Conservation (phyloP, 305 asterid species). For the Striga hermonthica region DNA sequence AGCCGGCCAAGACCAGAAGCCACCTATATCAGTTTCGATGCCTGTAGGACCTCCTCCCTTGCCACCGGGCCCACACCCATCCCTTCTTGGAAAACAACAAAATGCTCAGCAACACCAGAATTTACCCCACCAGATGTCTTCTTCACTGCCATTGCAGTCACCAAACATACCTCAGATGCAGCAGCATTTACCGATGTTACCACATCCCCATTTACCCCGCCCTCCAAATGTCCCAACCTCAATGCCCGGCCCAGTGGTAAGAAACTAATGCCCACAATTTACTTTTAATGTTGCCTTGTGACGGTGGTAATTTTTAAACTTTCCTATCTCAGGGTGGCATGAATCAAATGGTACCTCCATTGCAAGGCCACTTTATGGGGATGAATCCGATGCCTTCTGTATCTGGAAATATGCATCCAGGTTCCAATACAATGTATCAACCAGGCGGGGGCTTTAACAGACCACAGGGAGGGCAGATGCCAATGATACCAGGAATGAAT, state of each 20-base stretch:
- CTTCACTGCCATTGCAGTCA: constrained; percentile 56
- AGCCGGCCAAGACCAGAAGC: constrained; percentile 74
- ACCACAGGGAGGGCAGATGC: constrained; percentile 80
- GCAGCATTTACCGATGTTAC: constrained; percentile 16
- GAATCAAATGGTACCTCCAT: constrained; percentile 79
- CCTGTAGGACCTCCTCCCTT: constrained; percentile 86
- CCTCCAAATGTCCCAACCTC: constrained; percentile 72
- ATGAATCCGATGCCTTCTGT: constrained; percentile 67
- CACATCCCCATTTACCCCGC: constrained; percentile 82
- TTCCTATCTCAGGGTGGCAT: constrained; percentile 57
- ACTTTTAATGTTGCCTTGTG: constrained; percentile 23
- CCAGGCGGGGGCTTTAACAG: constrained; percentile 82
- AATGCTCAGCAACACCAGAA: constrained; percentile 69
- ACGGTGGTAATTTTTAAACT: constrained; percentile 10
- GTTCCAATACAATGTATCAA: constrained; percentile 75
- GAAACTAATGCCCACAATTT: constrained; percentile 13
- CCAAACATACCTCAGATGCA: constrained; percentile 71
- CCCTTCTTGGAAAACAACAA: constrained; percentile 79
- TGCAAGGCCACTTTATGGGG: constrained; percentile 84
- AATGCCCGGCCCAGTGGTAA: constrained; percentile 78
- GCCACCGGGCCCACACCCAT: constrained; percentile 98
- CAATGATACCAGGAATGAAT: constrained; percentile 81
- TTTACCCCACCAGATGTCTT: constrained; percentile 55
- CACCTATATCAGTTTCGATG: constrained; percentile 46
- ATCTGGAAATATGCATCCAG: constrained; percentile 62